phyloP scores from a whole-genome alignment of 345 rosid species.

The Barbarea vulgaris region DNA sequence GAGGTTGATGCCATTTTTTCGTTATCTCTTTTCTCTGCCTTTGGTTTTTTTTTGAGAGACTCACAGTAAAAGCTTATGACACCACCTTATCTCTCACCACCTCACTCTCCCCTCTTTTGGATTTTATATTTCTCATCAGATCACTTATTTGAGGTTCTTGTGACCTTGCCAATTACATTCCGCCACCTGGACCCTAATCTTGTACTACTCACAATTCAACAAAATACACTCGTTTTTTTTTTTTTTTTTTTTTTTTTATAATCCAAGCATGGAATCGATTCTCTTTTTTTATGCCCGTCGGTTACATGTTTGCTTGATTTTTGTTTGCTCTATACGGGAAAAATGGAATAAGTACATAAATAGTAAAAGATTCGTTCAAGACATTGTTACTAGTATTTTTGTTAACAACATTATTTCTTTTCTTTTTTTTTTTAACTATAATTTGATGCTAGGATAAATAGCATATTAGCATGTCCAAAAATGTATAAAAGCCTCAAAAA shows the following conservation, averaged over 20 bases:
- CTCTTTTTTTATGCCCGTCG: slow-evolving; percentile 22
- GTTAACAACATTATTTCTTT: too few relatives aligned
- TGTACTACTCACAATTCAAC: slow-evolving; percentile 20
- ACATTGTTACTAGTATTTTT: not conserved
- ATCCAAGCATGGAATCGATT: not conserved
- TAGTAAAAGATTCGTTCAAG: not conserved
- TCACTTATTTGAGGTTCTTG: slow-evolving; percentile 78
- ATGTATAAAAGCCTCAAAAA: too few relatives aligned
- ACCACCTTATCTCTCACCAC: slow-evolving; percentile 40
- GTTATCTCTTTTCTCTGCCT: slow-evolving; percentile 22
- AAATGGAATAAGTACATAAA: slow-evolving; percentile 2
- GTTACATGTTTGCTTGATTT: slow-evolving; percentile 18
- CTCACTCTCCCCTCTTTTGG: slow-evolving; percentile 37
- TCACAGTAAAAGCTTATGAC: slow-evolving; percentile 34
- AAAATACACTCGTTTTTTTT: not conserved
- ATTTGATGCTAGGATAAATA: too few relatives aligned
- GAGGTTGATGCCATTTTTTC: slow-evolving; percentile 84
- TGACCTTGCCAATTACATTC: slow-evolving; percentile 44
- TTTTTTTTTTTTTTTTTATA: not conserved
- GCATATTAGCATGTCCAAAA: too few relatives aligned
- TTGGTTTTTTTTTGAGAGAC: slow-evolving; percentile 36
- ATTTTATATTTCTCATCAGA: slow-evolving; percentile 60
- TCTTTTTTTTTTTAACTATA: too few relatives aligned
- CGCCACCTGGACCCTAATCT: slow-evolving; percentile 72
- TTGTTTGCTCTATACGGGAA: slow-evolving; percentile 20